Conservation (phyloP, 106 monocot genomes). For the Allium sativum region DNA sequence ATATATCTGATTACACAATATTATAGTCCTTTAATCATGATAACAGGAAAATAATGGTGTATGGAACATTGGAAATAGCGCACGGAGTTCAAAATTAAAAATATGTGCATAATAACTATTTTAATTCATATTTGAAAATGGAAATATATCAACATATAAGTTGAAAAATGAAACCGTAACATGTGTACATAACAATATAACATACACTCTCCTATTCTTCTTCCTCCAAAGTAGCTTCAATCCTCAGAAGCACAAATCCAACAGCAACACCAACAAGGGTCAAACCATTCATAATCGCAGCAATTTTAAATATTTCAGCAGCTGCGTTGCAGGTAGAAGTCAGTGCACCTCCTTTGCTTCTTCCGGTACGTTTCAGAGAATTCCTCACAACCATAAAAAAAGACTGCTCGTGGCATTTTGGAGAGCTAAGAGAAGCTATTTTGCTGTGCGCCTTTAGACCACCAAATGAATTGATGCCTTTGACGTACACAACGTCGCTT, state of each 20-base stretch:
- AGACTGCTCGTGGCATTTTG: constrained; percentile 7
- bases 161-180: too few species aligned
- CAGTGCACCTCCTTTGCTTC: constrained; percentile 35
- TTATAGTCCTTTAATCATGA: too few species aligned
- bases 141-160: too few species aligned
- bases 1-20: too few species aligned
- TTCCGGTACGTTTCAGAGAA: not conserved
- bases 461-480: constrained; percentile 17
- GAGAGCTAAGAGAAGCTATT: constrained; percentile 1
- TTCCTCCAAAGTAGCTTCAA: constrained; percentile 43
- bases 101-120: too few species aligned
- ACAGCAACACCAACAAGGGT: constrained; percentile 57
- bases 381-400: constrained; percentile 8
- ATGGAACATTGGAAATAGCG: too few species aligned
- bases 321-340: constrained; percentile 62
- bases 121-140: too few species aligned
- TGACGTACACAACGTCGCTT: constrained; percentile 6
- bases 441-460: constrained; percentile 14
- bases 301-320: constrained; percentile 59
- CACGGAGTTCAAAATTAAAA: too few species aligned
- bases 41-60: too few species aligned
- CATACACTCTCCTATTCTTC: not conserved
- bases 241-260: constrained; percentile 55
- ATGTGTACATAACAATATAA: too few species aligned
- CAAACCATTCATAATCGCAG: constrained; percentile 63